These are phyloP conservation scores for Populus nigra DNA, from an alignment of 345 rosid species.

Conservation along the genomic window DNA sequence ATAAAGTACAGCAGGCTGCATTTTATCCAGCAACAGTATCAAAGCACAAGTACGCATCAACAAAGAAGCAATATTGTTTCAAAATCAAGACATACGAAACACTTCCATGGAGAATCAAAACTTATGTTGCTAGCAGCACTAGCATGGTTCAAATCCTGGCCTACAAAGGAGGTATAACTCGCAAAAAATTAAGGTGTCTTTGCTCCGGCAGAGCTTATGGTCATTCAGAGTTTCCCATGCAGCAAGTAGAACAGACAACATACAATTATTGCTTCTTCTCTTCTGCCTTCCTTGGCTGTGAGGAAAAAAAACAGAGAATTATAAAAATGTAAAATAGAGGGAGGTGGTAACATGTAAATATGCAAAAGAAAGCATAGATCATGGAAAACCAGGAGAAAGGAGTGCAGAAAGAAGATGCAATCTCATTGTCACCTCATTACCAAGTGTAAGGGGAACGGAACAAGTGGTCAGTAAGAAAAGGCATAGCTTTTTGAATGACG, in stretches of 20 bases:
- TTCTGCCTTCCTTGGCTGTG: slow-evolving; percentile 77
- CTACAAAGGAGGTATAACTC: neutral
- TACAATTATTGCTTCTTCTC: slow-evolving; percentile 52
- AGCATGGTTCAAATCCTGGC: neutral
- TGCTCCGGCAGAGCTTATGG: neutral
- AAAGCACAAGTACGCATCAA: neutral
- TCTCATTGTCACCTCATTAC: neutral
- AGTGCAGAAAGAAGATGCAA: neutral
- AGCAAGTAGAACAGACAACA: neutral
- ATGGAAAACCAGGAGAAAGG: neutral
- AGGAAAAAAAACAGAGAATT: slow-evolving; percentile 5
- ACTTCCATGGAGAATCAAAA: neutral
- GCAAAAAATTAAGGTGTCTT: neutral
- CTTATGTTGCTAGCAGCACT: neutral
- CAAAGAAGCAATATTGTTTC: neutral
- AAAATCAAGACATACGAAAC: neutral
- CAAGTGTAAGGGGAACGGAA: neutral
- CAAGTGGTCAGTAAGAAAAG: neutral
- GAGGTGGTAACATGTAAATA: neutral
- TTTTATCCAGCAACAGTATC: neutral
- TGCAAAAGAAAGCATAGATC: neutral
- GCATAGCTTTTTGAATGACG: neutral
- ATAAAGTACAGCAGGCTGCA: neutral
- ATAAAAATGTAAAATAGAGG: neutral
- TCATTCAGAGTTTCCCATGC: neutral